Evolutionary conservation across 2,329 filamentous ascomycete species (phyloP), one percentile per base, ranked within the genome.

Genomic region (Mollisia scopiformis): DNA sequence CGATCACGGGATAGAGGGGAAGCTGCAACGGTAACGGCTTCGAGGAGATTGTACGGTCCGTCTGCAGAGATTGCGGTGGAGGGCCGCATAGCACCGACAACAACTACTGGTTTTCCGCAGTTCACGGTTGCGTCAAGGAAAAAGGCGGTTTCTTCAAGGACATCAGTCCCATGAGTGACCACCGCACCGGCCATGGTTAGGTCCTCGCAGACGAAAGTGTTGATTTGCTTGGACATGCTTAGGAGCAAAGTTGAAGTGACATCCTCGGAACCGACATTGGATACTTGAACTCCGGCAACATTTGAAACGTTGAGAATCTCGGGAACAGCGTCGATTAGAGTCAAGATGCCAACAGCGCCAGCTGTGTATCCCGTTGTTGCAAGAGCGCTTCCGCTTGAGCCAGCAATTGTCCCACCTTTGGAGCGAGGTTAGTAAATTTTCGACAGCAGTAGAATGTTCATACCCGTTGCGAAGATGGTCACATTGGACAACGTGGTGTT

Each of bases 121-220:
- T 80, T 80, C 33, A 87, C 71, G 0, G 83, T 85, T 3, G 84
- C 73, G 63, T 88, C 82, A 8, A 88, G 75, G 75, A 87, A 88
- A 75, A 88, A 88, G 8, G 85, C 83, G 0, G 83, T 82, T 72
- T 88, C 86, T 67, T 88, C 86, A 1, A 89, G 76, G 0, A 84
- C 87, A 67, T 89, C 87, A 8, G 87, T 89, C 51, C 87, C 86
- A 67, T 89, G 86, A 0, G 86, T 88, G 56, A 89, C 75, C 6
- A 88, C 83, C 6, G 82, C 83, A 35, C 80, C 84, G 10, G 72
- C 67, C 39, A 79, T 72, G 1, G 75, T 74, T 0, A 62, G 62
- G 31, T 71, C 70, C 7, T 63, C 50, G 58, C 67, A 70, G 33
- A 72, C 62, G 58, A 82, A 81, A 13, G 68, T 66, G 58, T 83